These are phyloP conservation scores for Aspergillus asperescens DNA, from an alignment of 495 filamentous ascomycete species.

Conservation along the genomic window DNA sequence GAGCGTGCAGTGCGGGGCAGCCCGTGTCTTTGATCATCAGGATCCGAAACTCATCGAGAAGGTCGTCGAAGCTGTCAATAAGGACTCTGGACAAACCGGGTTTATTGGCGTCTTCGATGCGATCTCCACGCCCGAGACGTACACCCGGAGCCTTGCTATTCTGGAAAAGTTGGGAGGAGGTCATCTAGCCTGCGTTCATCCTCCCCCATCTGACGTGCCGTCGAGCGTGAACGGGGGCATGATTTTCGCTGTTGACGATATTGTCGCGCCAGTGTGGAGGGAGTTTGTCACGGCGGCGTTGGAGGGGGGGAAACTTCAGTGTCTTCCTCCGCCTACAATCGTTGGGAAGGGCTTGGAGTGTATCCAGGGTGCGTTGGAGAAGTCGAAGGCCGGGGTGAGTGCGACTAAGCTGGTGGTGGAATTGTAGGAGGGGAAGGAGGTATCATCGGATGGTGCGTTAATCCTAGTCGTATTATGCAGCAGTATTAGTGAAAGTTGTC, in stretches of 20 bases:
- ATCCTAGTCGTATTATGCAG: no score
- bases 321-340: constrained; percentile 1
- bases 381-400: constrained; percentile 7
- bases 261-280: constrained; percentile 36
- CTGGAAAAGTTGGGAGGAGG: constrained; percentile 3
- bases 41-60: neutral
- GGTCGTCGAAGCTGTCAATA: neutral
- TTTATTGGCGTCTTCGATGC: constrained; percentile 14
- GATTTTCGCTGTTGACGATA: constrained; percentile 45
- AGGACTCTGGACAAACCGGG: neutral
- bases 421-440: no score
- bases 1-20: neutral
- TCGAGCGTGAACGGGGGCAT: constrained; percentile 37
- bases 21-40: neutral
- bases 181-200: constrained; percentile 7
- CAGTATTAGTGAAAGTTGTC: no score
- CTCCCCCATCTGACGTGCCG: constrained; percentile 4
- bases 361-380: neutral
- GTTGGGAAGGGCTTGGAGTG: constrained; percentile 8
- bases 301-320: constrained; percentile 1
- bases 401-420: constrained; percentile 11
- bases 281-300: constrained; percentile 17
- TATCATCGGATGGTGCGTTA: no score
- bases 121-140: constrained; percentile 4
- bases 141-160: neutral